phyloP scores from a whole-genome alignment of 495 filamentous ascomycete species.

The Halenospora varia region DNA sequence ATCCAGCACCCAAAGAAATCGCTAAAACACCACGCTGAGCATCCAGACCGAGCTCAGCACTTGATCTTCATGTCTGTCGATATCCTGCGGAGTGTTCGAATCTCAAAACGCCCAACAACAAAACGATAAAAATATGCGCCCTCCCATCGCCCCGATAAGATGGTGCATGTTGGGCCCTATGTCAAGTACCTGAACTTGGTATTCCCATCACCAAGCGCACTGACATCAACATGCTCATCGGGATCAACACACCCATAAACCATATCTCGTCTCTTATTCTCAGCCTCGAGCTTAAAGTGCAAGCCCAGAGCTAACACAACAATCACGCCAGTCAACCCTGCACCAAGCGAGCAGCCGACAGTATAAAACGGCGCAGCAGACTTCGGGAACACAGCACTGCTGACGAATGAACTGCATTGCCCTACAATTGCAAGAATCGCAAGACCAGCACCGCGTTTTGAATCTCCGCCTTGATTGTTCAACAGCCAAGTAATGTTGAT shows the following conservation, averaged over 20 bases:
- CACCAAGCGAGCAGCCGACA: constrained; percentile 28
- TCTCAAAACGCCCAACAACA: too few relatives aligned
- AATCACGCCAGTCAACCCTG: constrained; percentile 30
- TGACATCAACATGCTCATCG: neutral
- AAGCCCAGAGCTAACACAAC: constrained; percentile 27
- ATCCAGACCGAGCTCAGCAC: too few relatives aligned
- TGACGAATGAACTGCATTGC: constrained; percentile 68
- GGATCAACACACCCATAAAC: constrained; percentile 19
- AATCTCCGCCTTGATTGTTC: constrained; percentile 73
- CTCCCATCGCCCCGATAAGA: too few relatives aligned
- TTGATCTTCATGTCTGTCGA: too few relatives aligned
- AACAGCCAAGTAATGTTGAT: constrained; percentile 73
- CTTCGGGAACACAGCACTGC: constrained; percentile 63
- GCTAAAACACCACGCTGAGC: too few relatives aligned
- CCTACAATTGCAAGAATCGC: constrained; percentile 67
- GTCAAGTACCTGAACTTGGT: constrained; percentile 5
- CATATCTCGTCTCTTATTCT: constrained; percentile 29
- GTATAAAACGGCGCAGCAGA: constrained; percentile 35
- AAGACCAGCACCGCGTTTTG: constrained; percentile 64
- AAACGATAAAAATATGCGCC: too few relatives aligned
- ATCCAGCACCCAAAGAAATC: too few relatives aligned
- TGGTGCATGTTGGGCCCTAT: too few relatives aligned
- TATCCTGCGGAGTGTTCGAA: too few relatives aligned
- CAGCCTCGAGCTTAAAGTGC: constrained; percentile 24
- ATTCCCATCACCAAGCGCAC: constrained; percentile 3